phyloP scores from a whole-genome alignment of 768 basidiomycete species.

The Plicaturopsis crispa region DNA sequence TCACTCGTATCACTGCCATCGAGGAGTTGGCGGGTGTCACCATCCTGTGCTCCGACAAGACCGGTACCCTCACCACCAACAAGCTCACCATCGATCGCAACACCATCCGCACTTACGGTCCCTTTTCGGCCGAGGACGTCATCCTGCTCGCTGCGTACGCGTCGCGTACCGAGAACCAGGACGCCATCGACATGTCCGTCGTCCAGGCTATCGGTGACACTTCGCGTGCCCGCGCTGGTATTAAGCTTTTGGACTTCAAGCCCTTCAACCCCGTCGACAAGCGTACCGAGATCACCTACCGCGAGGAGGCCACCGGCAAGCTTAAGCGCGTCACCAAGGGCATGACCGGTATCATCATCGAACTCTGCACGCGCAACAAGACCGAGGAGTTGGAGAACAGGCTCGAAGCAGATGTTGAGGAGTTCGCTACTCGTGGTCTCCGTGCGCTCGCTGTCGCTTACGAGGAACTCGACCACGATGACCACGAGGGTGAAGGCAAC shows the following conservation, averaged over 20 bases:
- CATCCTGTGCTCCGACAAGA: constrained; percentile 98
- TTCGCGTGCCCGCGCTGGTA: constrained; percentile 75
- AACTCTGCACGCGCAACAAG: constrained; percentile 97
- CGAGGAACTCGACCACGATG: constrained; percentile 84
- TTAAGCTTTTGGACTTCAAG: constrained; percentile 97
- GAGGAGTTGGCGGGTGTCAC: constrained; percentile 98
- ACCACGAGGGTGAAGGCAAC: constrained; percentile 83
- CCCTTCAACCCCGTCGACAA: constrained; percentile 99
- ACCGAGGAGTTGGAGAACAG: constrained; percentile 84
- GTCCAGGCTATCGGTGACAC: constrained; percentile 72
- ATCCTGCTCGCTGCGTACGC: constrained; percentile 93
- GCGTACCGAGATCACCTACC: constrained; percentile 98
- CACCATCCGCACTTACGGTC: constrained; percentile 86
- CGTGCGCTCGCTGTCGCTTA: constrained; percentile 95
- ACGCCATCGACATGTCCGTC: constrained; percentile 90
- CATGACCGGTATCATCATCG: constrained; percentile 99
- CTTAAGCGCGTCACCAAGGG: constrained; percentile 99
- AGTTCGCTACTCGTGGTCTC: constrained; percentile 92
- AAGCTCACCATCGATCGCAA: constrained; percentile 95
- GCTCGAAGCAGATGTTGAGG: constrained; percentile 93
- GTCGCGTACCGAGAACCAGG: constrained; percentile 98
- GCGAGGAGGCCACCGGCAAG: constrained; percentile 88
- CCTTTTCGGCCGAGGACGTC: constrained; percentile 84
- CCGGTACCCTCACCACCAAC: constrained; percentile 97
- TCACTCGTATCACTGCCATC: constrained; percentile 98